These are phyloP conservation scores for Dalbergia cochinchinensis DNA, from an alignment of 306 rosid species.

Conservation along the genomic window DNA sequence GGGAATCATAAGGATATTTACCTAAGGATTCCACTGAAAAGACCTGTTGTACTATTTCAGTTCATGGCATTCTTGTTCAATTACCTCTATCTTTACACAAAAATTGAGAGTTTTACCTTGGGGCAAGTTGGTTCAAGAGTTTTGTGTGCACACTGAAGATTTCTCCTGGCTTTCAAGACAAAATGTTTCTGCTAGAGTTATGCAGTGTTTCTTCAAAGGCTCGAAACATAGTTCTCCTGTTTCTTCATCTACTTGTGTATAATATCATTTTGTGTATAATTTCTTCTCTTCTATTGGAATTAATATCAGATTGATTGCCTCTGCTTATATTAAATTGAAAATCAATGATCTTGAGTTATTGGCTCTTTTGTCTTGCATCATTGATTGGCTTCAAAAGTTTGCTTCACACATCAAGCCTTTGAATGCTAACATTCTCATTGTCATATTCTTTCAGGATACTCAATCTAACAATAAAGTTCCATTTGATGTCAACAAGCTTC, in stretches of 20 bases:
- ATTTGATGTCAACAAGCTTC: slow-evolving; percentile 66
- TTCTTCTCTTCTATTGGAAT: background rate
- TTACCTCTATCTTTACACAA: background rate
- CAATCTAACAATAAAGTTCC: slow-evolving; percentile 58
- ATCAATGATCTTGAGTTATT: background rate
- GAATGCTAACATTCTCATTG: slow-evolving; percentile 17
- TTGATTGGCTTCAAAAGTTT: slow-evolving; percentile 14
- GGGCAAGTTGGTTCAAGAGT: background rate
- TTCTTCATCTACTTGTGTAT: background rate
- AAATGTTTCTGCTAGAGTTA: no score
- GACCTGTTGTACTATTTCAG: no score
- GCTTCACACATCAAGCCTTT: slow-evolving; percentile 6
- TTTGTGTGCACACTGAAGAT: background rate
- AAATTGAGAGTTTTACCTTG: background rate
- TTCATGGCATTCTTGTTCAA: background rate
- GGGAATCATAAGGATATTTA: no score
- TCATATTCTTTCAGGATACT: slow-evolving; percentile 65
- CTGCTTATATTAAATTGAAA: slow-evolving; percentile 1
- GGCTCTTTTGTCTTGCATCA: slow-evolving; percentile 19
- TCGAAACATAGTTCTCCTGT: background rate
- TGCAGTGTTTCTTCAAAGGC: background rate
- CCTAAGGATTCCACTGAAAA: no score
- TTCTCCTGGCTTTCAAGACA: no score
- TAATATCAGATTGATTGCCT: background rate
- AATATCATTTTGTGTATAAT: background rate